These are phyloP conservation scores for Russula olivacea DNA, from an alignment of 768 basidiomycete genomes.

Conservation along the genomic window DNA sequence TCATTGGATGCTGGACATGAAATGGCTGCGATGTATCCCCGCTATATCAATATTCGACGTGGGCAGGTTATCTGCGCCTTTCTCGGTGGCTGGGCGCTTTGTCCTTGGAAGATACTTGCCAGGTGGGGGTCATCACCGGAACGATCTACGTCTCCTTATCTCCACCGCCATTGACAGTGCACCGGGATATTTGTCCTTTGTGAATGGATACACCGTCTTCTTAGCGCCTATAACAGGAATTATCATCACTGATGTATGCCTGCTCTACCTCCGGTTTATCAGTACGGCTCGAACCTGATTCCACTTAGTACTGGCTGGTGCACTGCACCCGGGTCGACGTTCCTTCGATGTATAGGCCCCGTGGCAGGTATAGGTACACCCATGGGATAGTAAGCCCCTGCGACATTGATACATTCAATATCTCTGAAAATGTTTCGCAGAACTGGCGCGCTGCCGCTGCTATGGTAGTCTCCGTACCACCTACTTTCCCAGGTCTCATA, in stretches of 20 bases:
- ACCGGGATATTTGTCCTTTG: slow-evolving; percentile 65
- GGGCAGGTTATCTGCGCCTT: slow-evolving; percentile 73
- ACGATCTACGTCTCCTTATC: slow-evolving; percentile 8
- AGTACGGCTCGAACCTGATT: not conserved
- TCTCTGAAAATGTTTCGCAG: slow-evolving; percentile 32
- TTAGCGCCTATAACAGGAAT: slow-evolving; percentile 81
- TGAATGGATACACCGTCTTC: slow-evolving; percentile 81
- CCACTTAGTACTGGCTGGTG: slow-evolving; percentile 67
- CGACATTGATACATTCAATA: not conserved
- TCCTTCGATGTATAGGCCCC: slow-evolving; percentile 75
- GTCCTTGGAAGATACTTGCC: slow-evolving; percentile 79
- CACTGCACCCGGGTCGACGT: slow-evolving; percentile 70
- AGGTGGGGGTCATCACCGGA: slow-evolving; percentile 30
- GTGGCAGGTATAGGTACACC: slow-evolving; percentile 71
- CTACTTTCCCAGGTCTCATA: slow-evolving; percentile 74
- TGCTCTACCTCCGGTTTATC: not conserved
- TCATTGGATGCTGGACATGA: slow-evolving; percentile 74
- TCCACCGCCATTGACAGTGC: slow-evolving; percentile 33
- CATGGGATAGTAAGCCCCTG: slow-evolving; percentile 51
- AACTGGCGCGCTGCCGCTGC: slow-evolving; percentile 79
- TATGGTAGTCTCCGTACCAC: slow-evolving; percentile 61
- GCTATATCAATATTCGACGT: slow-evolving; percentile 74
- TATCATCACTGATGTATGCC: slow-evolving; percentile 51
- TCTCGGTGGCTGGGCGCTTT: slow-evolving; percentile 76
- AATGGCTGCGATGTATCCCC: slow-evolving; percentile 67